Evolutionary conservation across 1,139 yeast species (phyloP).

Genomic region (Hemisphaericaspora xylanilytica): DNA sequence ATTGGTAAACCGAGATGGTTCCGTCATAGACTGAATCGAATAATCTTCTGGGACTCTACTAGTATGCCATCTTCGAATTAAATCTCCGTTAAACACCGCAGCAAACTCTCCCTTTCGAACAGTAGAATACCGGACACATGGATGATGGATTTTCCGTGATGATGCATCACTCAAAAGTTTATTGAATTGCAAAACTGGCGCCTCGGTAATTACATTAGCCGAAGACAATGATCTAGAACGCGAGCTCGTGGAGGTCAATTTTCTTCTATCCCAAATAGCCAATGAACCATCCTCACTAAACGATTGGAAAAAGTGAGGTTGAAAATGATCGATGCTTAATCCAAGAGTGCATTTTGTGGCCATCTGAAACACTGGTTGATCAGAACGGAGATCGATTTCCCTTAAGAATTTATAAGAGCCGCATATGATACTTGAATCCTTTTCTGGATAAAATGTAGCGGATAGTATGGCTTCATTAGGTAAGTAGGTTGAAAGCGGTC

Average conservation of each 20-base stretch:
- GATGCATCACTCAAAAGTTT: conserved; percentile 65
- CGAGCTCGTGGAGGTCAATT: conserved; percentile 32
- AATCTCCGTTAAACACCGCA: conserved; percentile 74
- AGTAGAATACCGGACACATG: conserved; percentile 70
- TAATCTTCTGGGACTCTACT: conserved; percentile 52
- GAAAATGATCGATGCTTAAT: conserved; percentile 65
- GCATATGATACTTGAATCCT: conserved; percentile 56
- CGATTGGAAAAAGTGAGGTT: conserved; percentile 63
- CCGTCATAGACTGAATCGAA: not conserved
- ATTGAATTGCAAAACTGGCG: conserved; percentile 65
- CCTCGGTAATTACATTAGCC: conserved; percentile 36
- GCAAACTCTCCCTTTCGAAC: conserved; percentile 72
- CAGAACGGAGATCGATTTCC: conserved; percentile 71
- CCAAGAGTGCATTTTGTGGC: conserved; percentile 75
- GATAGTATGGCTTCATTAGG: conserved; percentile 77
- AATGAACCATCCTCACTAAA: conserved; percentile 82
- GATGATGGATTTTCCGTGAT: conserved; percentile 57
- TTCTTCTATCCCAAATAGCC: conserved; percentile 85
- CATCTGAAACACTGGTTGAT: conserved; percentile 70
- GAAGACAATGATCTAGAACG: conserved; percentile 15
- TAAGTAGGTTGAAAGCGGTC: conserved; percentile 60
- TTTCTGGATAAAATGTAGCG: conserved; percentile 62
- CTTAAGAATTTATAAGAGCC: conserved; percentile 79
- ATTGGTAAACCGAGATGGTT: conserved; percentile 7
- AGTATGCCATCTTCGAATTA: conserved; percentile 78